Conservation (phyloP, 2,329 filamentous ascomycete genomes). For the Venturia carpophila region DNA sequence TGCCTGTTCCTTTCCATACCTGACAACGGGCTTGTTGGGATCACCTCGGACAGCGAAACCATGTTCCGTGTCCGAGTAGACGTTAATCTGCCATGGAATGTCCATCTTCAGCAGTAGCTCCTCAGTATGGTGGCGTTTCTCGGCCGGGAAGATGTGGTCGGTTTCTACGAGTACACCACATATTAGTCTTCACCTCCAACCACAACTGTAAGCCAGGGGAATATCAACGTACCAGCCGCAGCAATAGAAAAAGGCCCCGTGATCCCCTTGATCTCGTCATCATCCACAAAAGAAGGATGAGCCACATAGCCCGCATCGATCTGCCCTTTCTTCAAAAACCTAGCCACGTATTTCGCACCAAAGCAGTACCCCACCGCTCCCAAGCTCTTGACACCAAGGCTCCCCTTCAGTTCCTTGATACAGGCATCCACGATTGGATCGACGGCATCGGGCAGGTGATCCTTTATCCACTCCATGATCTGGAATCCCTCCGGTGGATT, state of each 20-base stretch:
- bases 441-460: conserved; percentile 37
- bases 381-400: conserved; percentile 41
- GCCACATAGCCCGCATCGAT: conserved; percentile 65
- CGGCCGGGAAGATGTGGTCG: conserved; percentile 51
- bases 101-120: conserved; percentile 47
- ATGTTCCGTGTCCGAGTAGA: conserved; percentile 64
- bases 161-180: conserved; percentile 37
- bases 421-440: conserved; percentile 46
- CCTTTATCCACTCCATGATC: conserved; percentile 42
- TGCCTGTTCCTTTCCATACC: conserved; percentile 72
- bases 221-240: conserved; percentile 44
- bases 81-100: conserved; percentile 64
- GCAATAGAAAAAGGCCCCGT: conserved; percentile 52
- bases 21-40: conserved; percentile 46
- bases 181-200: neutral
- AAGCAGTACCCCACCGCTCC: conserved; percentile 45
- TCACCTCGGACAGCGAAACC: conserved; percentile 69
- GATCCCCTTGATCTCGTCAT: conserved; percentile 52
- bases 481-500: conserved; percentile 45
- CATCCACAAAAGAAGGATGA: conserved; percentile 66
- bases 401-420: conserved; percentile 40
- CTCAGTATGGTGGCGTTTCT: conserved; percentile 51
- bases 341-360: conserved; percentile 49
- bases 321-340: conserved; percentile 52
- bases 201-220: neutral